Evolutionary conservation across 2,329 filamentous ascomycete genomes (phyloP).

Genomic region (Diaporthe capsici): DNA sequence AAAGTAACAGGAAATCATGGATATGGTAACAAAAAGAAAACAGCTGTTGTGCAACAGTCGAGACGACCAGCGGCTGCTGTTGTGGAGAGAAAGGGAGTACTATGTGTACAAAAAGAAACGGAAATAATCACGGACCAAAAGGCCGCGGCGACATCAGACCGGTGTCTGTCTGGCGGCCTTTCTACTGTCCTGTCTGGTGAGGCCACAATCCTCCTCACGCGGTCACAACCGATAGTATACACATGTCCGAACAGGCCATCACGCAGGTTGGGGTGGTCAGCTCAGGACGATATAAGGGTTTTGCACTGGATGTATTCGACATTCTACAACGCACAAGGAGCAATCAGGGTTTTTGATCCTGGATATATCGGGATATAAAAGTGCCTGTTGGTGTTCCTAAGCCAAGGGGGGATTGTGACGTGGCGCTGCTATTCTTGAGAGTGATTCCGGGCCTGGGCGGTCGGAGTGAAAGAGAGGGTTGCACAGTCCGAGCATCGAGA

Average conservation of each 20-base stretch:
- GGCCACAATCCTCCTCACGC: constrained; percentile 26
- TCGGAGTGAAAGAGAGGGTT: background rate
- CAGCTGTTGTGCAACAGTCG: background rate
- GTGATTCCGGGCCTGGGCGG: constrained; percentile 2
- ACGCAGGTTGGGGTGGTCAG: background rate
- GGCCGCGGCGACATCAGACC: constrained; percentile 11
- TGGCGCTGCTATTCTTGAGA: constrained; percentile 13
- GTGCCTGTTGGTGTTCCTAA: background rate
- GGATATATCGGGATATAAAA: background rate
- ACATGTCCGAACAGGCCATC: constrained; percentile 2
- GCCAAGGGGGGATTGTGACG: background rate
- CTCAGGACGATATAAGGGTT: background rate
- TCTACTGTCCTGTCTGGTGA: background rate
- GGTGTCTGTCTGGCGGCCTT: background rate
- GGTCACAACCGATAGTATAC: background rate
- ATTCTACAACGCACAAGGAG: background rate
- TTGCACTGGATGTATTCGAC: background rate
- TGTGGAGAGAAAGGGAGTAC: background rate
- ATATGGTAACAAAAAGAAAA: background rate
- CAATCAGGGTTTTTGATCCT: background rate
- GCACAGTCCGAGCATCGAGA: background rate
- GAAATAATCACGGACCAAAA: background rate
- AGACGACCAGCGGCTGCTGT: constrained; percentile 7
- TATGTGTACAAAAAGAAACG: background rate
- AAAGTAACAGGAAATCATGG: background rate